These are phyloP conservation scores for Neopestalotiopsis sp. DNA, from an alignment of 2,329 filamentous ascomycete species.

Conservation along the genomic window DNA sequence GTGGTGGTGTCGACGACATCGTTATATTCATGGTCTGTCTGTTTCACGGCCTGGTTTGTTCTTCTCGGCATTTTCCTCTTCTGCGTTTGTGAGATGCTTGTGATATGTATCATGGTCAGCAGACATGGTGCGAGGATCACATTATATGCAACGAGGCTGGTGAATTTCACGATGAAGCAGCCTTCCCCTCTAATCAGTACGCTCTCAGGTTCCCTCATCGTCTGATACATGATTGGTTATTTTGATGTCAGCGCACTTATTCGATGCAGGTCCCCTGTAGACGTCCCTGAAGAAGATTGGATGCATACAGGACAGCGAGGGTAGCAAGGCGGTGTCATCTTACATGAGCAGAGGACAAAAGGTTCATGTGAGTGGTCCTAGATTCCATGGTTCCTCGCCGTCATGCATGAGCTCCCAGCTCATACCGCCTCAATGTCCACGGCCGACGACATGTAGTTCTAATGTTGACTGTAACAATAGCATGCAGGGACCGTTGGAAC, in stretches of 20 bases:
- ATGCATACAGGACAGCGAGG: not conserved
- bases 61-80: not conserved
- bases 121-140: too few species aligned
- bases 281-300: not conserved
- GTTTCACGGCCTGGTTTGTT: not conserved
- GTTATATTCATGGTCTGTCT: not conserved
- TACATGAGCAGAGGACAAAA: not conserved
- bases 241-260: not conserved
- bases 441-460: too few species aligned
- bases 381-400: not conserved
- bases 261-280: not conserved
- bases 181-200: too few species aligned
- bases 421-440: too few species aligned
- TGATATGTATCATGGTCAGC: too few species aligned
- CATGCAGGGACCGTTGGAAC: too few species aligned
- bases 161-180: too few species aligned
- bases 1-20: not conserved
- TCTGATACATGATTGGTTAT: not conserved
- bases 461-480: too few species aligned
- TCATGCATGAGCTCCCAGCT: too few species aligned
- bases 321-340: not conserved
- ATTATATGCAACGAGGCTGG: too few species aligned
- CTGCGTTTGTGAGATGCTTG: not conserved
- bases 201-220: too few species aligned
- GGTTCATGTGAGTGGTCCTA: not conserved